Conservation (phyloP, 1,284 basidiomycete genomes). For the Uromyces viciae-fabae region DNA sequence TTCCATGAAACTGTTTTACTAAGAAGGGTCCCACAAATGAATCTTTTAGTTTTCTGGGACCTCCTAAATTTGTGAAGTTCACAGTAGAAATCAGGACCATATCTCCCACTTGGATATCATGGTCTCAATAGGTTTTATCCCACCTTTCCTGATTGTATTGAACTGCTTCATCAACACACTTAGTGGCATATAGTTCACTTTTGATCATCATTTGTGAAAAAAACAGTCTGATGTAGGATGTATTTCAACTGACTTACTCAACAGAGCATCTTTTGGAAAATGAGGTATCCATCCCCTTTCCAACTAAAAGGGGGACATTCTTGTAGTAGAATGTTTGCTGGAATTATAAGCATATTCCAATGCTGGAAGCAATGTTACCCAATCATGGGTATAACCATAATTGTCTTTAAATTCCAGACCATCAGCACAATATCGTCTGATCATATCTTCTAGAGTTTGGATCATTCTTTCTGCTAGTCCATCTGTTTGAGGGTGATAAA, state of each 20-base stretch:
- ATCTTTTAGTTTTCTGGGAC: background rate
- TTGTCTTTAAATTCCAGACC: background rate
- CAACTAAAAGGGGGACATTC: background rate
- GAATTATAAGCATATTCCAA: background rate
- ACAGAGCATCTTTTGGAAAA: background rate
- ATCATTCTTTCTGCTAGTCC: background rate
- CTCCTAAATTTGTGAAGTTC: background rate
- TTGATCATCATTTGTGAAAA: background rate
- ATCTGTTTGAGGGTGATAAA: background rate
- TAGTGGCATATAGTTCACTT: background rate
- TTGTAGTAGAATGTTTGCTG: background rate
- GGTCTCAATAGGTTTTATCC: background rate
- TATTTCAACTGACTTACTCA: background rate
- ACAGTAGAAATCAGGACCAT: background rate
- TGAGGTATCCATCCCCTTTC: background rate
- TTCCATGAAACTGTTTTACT: background rate
- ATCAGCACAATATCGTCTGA: conserved; percentile 15
- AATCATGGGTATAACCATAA: conserved; percentile 12
- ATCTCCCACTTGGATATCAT: background rate
- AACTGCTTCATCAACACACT: background rate
- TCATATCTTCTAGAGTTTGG: conserved; percentile 14
- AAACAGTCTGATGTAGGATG: background rate
- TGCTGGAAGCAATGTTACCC: background rate
- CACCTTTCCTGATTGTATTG: background rate
- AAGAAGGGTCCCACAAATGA: background rate